Evolutionary conservation across 202 grass and related monocot genomes (phyloP).

Genomic region (Panicum virgatum): DNA sequence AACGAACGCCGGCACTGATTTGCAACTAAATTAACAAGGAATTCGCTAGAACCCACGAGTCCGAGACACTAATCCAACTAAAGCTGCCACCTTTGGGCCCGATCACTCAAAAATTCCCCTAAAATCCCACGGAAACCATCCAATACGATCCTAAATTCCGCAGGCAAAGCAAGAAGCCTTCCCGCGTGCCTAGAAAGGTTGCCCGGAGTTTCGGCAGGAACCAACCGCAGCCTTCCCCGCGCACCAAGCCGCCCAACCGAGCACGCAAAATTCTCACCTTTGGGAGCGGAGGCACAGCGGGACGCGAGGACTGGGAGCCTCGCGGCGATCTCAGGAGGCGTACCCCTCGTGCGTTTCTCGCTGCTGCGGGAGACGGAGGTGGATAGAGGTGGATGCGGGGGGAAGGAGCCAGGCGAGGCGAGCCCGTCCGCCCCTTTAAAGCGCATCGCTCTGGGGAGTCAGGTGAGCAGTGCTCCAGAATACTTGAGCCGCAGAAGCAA

Average conservation of each 20-base stretch:
- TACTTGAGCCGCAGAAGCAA: conserved; percentile 3
- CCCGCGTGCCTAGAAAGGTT: neutral
- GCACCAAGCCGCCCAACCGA: neutral
- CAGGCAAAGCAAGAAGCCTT: neutral
- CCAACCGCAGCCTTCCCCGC: neutral
- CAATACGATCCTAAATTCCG: too few relatives aligned
- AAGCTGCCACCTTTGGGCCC: too few relatives aligned
- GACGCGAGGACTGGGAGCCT: neutral
- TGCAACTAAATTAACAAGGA: neutral
- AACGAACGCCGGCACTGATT: neutral
- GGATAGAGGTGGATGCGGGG: neutral
- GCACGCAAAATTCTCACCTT: conserved; percentile 40
- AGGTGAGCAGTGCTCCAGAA: neutral
- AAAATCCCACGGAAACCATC: too few relatives aligned
- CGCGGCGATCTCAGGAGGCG: conserved; percentile 6
- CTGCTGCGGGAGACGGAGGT: neutral
- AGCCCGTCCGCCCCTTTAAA: conserved; percentile 43
- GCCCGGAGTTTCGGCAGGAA: neutral
- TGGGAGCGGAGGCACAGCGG: neutral
- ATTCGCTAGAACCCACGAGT: conserved; percentile 6
- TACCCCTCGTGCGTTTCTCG: neutral
- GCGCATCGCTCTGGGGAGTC: conserved; percentile 17
- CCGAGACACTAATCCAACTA: neutral
- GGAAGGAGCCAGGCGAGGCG: neutral
- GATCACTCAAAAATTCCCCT: too few relatives aligned